Percentiles rank a stretch among this genome's conserved stretches.
Evolutionary conservation across 257 asterid genomes (phyloP).

Genomic region (Solanum stenotomum): DNA sequence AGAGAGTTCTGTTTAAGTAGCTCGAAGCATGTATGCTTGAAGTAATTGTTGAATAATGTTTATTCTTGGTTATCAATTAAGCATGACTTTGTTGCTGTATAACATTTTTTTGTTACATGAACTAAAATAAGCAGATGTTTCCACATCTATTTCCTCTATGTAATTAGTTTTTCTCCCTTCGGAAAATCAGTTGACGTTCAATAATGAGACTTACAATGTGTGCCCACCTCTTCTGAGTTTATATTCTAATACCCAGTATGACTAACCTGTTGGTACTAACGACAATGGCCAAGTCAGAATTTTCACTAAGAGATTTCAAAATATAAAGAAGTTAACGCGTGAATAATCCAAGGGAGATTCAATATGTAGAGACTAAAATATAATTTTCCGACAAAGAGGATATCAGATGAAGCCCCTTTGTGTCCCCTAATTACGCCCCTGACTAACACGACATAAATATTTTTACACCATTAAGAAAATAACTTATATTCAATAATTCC

Average conservation of each 20-base stretch:
- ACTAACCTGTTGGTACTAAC: too few species aligned
- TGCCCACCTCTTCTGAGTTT: neutral
- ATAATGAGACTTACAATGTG: neutral
- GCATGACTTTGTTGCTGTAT: neutral
- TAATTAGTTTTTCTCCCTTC: neutral
- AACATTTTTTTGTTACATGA: neutral
- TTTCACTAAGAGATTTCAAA: too few species aligned
- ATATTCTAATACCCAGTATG: neutral
- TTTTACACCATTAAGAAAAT: neutral
- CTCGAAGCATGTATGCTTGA: neutral
- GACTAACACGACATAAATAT: neutral
- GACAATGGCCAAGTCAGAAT: too few species aligned
- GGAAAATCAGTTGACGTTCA: neutral
- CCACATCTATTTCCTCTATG: neutral
- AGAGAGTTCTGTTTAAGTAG: too few species aligned
- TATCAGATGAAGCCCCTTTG: neutral
- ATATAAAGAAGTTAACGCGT: too few species aligned
- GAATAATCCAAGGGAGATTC: too few species aligned
- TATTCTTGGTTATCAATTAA: neutral
- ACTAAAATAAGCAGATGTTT: neutral
- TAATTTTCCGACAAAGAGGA: neutral
- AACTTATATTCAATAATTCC: neutral
- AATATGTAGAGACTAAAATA: too few species aligned
- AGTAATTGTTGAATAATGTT: neutral
- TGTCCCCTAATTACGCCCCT: neutral